These are phyloP conservation scores for Scheffersomyces ergatensis DNA, from an alignment of 805 yeast species.

Conservation along the genomic window DNA sequence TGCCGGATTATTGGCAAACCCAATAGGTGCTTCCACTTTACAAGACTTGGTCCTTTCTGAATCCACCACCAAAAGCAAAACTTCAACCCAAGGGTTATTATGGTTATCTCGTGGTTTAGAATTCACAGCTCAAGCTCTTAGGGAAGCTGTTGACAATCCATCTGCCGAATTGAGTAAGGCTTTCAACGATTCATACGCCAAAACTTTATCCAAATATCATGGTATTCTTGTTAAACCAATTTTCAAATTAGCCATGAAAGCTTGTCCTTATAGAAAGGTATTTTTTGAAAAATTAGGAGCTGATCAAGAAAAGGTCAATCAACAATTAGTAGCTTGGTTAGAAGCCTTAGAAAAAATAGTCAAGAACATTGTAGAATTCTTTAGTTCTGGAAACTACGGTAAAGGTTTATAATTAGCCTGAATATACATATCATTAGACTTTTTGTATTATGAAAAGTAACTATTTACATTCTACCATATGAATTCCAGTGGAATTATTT, in stretches of 20 bases:
- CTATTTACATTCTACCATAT: neutral
- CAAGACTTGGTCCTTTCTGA: conserved; percentile 78
- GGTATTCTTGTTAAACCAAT: conserved; percentile 80
- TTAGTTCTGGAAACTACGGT: conserved; percentile 78
- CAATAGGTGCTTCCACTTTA: conserved; percentile 61
- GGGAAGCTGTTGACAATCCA: conserved; percentile 69
- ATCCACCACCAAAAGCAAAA: conserved; percentile 61
- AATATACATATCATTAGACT: neutral
- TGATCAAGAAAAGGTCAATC: conserved; percentile 63
- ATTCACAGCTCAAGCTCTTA: conserved; percentile 87
- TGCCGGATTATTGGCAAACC: conserved; percentile 61
- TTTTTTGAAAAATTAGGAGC: conserved; percentile 80
- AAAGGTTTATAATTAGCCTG: conserved; percentile 76
- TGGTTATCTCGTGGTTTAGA: conserved; percentile 86
- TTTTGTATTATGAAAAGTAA: neutral
- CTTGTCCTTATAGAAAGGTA: conserved; percentile 87
- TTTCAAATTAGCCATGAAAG: conserved; percentile 91
- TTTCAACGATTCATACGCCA: conserved; percentile 80
- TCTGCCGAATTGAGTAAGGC: conserved; percentile 66
- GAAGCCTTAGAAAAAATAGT: conserved; percentile 75
- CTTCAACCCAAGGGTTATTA: conserved; percentile 86
- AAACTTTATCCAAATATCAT: conserved; percentile 80
- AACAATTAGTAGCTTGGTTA: conserved; percentile 72
- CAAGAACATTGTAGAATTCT: conserved; percentile 67
- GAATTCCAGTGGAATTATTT: no score